Conservation (phyloP, 352 stramenopile genomes). For the Globisporangium paddicum region DNA sequence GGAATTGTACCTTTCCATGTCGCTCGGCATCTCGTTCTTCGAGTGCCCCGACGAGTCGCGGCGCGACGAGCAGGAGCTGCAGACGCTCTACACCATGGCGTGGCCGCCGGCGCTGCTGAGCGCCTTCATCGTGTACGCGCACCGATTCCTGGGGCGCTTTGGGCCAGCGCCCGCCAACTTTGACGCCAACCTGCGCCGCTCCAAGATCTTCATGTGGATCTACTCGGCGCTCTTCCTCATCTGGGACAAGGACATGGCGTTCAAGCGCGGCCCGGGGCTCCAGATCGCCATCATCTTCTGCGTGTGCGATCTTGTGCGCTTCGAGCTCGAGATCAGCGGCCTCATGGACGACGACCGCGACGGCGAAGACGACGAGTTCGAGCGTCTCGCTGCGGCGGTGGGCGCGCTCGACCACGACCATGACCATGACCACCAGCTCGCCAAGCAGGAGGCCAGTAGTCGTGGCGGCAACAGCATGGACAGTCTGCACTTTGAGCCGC, state of each 20-base stretch:
- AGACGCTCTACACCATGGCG: conserved; percentile 59
- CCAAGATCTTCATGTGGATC: conserved; percentile 66
- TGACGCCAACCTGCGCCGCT: conserved; percentile 57
- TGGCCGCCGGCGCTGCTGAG: conserved; percentile 50
- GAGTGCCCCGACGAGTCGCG: conserved; percentile 40
- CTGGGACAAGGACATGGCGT: conserved; percentile 62
- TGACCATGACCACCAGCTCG: not conserved
- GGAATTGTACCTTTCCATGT: conserved; percentile 70
- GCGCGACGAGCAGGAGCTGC: conserved; percentile 63
- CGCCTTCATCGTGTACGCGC: conserved; percentile 47
- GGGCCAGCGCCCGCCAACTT: conserved; percentile 57
- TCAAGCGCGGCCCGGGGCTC: conserved; percentile 66
- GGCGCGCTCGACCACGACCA: not conserved
- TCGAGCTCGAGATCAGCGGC: conserved; percentile 67
- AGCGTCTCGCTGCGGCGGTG: conserved; percentile 10
- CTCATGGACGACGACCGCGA: conserved; percentile 48
- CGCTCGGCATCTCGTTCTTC: conserved; percentile 69
- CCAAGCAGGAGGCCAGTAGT: not conserved
- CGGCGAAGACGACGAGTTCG: conserved; percentile 24
- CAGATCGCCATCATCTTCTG: conserved; percentile 69
- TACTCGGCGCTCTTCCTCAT: conserved; percentile 59
- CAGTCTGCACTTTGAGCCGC: not conserved
- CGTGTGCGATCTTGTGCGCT: conserved; percentile 60
- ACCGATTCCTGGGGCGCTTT: conserved; percentile 29
- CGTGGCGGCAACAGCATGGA: not conserved